A percentile compares a stretch with the other conserved stretches of the same genome.
Conservation (phyloP, 305 asterid species). For the Fraxinus albicans region DNA sequence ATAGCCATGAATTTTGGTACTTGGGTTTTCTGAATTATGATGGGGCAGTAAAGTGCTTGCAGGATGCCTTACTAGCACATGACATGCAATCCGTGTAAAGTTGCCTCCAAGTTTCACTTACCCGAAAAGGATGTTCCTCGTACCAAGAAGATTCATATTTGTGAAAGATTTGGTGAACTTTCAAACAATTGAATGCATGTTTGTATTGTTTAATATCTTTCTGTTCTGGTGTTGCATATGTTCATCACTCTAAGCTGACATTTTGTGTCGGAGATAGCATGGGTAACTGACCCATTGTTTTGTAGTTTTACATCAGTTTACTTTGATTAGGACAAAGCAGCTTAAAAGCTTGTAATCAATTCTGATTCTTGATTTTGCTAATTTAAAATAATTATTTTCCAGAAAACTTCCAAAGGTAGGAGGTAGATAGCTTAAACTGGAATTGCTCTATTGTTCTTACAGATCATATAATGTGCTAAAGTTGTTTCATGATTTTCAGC, state of each 20-base stretch:
- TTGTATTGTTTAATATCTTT: background rate
- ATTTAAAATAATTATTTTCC: background rate
- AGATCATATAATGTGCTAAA: background rate
- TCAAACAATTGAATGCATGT: background rate
- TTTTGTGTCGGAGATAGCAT: slow-evolving; percentile 12
- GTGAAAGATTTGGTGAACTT: background rate
- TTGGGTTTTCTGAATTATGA: slow-evolving; percentile 85
- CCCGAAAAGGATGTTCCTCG: background rate
- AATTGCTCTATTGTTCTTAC: slow-evolving; percentile 1
- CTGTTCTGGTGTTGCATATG: background rate
- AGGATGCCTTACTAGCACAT: slow-evolving; percentile 50
- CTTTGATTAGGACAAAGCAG: slow-evolving; percentile 1
- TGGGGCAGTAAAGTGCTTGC: slow-evolving; percentile 70
- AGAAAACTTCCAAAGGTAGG: background rate
- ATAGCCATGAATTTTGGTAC: slow-evolving; percentile 96
- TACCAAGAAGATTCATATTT: background rate
- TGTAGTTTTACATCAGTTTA: background rate
- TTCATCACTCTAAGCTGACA: background rate
- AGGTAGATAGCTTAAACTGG: slow-evolving; percentile 32
- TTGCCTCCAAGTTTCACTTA: background rate
- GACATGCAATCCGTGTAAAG: slow-evolving; percentile 51
- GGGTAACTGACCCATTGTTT: background rate
- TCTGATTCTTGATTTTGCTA: background rate
- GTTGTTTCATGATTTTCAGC: background rate
- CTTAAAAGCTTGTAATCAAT: background rate